These are phyloP conservation scores for Sinapis alba DNA, from an alignment of 441 rosid genomes.

Conservation along the genomic window DNA sequence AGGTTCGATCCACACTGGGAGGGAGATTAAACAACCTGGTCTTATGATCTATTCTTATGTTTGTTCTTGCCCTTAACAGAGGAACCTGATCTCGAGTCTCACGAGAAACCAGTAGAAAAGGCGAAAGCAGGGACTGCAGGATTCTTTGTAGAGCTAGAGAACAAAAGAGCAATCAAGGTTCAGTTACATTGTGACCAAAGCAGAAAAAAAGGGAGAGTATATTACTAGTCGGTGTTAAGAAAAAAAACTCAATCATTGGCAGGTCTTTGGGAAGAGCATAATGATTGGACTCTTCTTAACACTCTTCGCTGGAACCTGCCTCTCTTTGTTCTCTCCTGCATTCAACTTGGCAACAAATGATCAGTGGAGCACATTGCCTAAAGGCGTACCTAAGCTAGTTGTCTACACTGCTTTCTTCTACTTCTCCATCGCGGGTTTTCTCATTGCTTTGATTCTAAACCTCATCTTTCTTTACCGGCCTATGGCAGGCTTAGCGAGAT, in stretches of 20 bases:
- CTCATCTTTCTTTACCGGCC: conserved; percentile 71
- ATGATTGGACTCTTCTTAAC: conserved; percentile 64
- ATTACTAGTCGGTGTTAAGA: not conserved
- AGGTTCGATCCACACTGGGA: too few relatives aligned
- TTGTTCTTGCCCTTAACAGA: conserved; percentile 21
- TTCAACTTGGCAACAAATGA: conserved; percentile 92
- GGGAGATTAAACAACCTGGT: too few relatives aligned
- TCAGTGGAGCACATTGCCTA: conserved; percentile 69
- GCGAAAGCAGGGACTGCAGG: conserved; percentile 76
- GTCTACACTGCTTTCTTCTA: conserved; percentile 89
- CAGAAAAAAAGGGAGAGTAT: conserved; percentile 10
- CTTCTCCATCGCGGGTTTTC: conserved; percentile 76
- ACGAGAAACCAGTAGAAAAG: conserved; percentile 39
- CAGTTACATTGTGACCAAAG: conserved; percentile 32
- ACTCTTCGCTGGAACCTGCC: conserved; percentile 76
- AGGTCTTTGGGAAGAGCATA: conserved; percentile 82
- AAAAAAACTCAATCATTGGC: conserved; percentile 21
- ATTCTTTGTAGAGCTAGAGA: conserved; percentile 75
- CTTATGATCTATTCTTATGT: conserved; percentile 7
- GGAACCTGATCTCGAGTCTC: conserved; percentile 47
- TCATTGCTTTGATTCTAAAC: conserved; percentile 66
- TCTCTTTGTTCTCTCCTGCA: conserved; percentile 91
- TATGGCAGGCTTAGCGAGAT: conserved; percentile 52
- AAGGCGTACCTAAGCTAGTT: conserved; percentile 72
- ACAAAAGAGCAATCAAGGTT: conserved; percentile 85